Percentiles rank a stretch among this genome's conserved stretches.
phyloP scores from a whole-genome alignment of 768 basidiomycete genomes.

The Pholiota conissans region DNA sequence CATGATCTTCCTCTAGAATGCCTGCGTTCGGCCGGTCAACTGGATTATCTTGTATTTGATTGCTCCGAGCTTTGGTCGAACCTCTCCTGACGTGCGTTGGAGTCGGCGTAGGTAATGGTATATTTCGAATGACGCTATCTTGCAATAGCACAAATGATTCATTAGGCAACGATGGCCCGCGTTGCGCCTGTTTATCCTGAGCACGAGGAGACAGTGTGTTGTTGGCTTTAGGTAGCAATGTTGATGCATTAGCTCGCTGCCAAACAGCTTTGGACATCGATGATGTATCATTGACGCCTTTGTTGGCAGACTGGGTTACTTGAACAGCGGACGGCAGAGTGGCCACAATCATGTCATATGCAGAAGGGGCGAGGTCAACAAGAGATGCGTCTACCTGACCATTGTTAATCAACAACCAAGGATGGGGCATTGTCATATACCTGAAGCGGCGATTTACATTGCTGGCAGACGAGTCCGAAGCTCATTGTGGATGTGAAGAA shows the following conservation, averaged over 20 bases:
- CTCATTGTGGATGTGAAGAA: constrained; percentile 36
- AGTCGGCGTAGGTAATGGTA: constrained; percentile 55
- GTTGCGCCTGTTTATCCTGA: constrained; percentile 62
- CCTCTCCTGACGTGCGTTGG: constrained; percentile 38
- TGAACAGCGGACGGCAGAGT: constrained; percentile 50
- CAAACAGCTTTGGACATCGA: constrained; percentile 60
- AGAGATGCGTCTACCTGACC: constrained; percentile 87
- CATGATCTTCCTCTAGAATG: constrained; percentile 49
- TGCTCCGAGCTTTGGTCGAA: constrained; percentile 35
- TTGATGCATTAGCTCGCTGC: constrained; percentile 53
- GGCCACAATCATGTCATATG: constrained; percentile 80
- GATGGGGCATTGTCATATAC: constrained; percentile 33
- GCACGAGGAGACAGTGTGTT: constrained; percentile 51
- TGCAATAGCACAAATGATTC: constrained; percentile 92
- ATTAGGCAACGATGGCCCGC: constrained; percentile 56
- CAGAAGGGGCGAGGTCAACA: constrained; percentile 80
- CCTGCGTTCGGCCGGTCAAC: constrained; percentile 29
- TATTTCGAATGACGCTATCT: constrained; percentile 75
- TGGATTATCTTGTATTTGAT: constrained; percentile 24
- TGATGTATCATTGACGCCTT: constrained; percentile 46
- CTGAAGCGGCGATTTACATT: constrained; percentile 90
- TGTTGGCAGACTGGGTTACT: constrained; percentile 29
- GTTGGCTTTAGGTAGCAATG: constrained; percentile 29
- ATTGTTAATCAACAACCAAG: constrained; percentile 11
- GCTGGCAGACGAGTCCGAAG: constrained; percentile 66